Conservation (phyloP, 202 grass and related monocot genomes). For the Hordeum pubiflorum region DNA sequence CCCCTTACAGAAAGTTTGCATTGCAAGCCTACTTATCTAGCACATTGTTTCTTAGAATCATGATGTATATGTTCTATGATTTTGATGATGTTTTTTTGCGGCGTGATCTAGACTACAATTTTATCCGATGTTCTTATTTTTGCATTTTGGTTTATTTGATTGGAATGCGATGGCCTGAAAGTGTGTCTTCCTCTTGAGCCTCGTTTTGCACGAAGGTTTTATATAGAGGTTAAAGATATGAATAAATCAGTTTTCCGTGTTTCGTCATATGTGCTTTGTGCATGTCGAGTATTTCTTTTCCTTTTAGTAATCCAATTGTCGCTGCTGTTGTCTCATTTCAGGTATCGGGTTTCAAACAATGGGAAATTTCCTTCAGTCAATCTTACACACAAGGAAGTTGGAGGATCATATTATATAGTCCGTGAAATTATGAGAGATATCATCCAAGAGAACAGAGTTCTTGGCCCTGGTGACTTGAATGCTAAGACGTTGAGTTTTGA, state of each 20-base stretch:
- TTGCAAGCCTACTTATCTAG: background rate
- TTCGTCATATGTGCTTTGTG: background rate
- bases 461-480: slow-evolving; percentile 76
- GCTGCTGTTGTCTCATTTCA: slow-evolving; percentile 32
- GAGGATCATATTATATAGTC: slow-evolving; percentile 92
- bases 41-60: background rate
- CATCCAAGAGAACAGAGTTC: slow-evolving; percentile 90
- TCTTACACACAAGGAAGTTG: slow-evolving; percentile 93
- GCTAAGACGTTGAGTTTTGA: slow-evolving; percentile 52
- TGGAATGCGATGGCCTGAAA: background rate
- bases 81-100: background rate
- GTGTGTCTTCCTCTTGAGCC: background rate
- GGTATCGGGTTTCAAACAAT: slow-evolving; percentile 53
- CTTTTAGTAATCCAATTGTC: background rate
- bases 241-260: background rate
- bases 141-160: background rate
- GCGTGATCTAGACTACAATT: background rate
- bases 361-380: slow-evolving; percentile 92
- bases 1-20: background rate
- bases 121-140: background rate
- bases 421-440: slow-evolving; percentile 91
- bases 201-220: background rate
- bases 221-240: background rate
- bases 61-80: background rate
- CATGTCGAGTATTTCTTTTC: background rate